These are phyloP conservation scores for Coemansia sp. DNA, from an alignment of 192 early-diverging fungal species.

Conservation along the genomic window DNA sequence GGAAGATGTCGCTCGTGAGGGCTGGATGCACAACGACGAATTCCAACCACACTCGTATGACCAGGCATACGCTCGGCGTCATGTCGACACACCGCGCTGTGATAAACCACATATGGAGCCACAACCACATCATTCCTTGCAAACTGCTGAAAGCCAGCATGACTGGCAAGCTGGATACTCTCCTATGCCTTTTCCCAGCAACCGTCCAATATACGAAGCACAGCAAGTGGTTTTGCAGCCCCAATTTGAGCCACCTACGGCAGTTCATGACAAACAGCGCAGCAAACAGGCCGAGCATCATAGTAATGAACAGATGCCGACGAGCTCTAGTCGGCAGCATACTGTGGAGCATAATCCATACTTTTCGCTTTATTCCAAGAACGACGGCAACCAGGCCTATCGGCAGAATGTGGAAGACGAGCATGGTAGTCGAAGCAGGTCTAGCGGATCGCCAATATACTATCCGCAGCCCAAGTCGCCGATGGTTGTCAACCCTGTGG, in stretches of 20 bases:
- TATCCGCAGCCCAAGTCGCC: conserved; percentile 51
- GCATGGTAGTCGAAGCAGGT: conserved; percentile 17
- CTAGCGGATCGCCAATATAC: conserved; percentile 37
- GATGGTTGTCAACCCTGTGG: conserved; percentile 51
- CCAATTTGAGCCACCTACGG: neutral
- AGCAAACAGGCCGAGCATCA: too few species aligned
- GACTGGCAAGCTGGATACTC: conserved; percentile 15
- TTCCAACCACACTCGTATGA: conserved; percentile 51
- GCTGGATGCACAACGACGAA: conserved; percentile 54
- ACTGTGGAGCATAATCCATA: too few species aligned
- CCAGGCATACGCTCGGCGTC: conserved; percentile 53
- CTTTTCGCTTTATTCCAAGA: neutral
- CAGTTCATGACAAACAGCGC: neutral
- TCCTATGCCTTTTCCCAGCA: conserved; percentile 22
- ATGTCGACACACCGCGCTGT: conserved; percentile 22
- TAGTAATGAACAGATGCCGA: too few species aligned
- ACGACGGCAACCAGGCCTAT: neutral
- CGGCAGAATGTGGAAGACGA: conserved; percentile 4
- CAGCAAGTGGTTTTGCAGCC: conserved; percentile 48
- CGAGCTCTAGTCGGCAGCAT: too few species aligned
- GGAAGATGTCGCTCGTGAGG: conserved; percentile 58
- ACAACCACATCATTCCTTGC: neutral
- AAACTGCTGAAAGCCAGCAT: neutral
- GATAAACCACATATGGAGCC: neutral
- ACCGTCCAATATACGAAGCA: conserved; percentile 45